Evolutionary conservation across 768 basidiomycete species (phyloP).

Genomic region (Paxillus rubicundulus): DNA sequence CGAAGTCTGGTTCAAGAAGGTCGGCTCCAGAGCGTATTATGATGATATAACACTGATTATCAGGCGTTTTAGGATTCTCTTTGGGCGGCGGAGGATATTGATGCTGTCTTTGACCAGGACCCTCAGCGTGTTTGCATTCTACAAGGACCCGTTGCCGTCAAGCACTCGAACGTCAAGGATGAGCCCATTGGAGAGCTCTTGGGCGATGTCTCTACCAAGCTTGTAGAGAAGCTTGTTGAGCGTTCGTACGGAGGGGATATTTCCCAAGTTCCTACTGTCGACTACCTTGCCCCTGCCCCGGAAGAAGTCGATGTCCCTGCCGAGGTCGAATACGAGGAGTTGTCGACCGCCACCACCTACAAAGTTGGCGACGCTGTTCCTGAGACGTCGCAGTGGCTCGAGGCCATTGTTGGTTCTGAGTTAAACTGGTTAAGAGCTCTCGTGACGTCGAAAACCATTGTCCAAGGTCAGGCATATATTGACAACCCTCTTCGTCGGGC

Average conservation of each 20-base stretch:
- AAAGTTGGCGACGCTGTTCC: conserved; percentile 56
- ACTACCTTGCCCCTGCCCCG: conserved; percentile 73
- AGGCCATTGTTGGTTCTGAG: conserved; percentile 76
- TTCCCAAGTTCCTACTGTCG: conserved; percentile 71
- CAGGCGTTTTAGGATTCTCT: conserved; percentile 72
- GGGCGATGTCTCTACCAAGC: conserved; percentile 77
- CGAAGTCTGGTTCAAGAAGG: conserved; percentile 99
- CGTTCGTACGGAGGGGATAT: conserved; percentile 75
- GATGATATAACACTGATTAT: conserved; percentile 9
- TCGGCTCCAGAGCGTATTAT: conserved; percentile 28
- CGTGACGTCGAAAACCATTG: conserved; percentile 74
- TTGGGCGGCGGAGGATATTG: conserved; percentile 97
- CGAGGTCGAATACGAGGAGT: conserved; percentile 43
- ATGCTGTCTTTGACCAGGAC: conserved; percentile 98
- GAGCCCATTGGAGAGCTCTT: conserved; percentile 93
- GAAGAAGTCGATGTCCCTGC: conserved; percentile 35
- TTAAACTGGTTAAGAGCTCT: conserved; percentile 87
- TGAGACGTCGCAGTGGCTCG: conserved; percentile 71
- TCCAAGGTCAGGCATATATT: conserved; percentile 83
- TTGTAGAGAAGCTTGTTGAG: conserved; percentile 77
- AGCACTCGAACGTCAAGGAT: conserved; percentile 83
- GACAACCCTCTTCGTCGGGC: conserved; percentile 88
- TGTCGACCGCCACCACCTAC: conserved; percentile 45
- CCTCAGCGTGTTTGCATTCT: conserved; percentile 97
- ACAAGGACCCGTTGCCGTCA: conserved; percentile 94